Conservation (phyloP, 192 early-diverging fungal genomes). For the Chytriomyces hyalinus region DNA sequence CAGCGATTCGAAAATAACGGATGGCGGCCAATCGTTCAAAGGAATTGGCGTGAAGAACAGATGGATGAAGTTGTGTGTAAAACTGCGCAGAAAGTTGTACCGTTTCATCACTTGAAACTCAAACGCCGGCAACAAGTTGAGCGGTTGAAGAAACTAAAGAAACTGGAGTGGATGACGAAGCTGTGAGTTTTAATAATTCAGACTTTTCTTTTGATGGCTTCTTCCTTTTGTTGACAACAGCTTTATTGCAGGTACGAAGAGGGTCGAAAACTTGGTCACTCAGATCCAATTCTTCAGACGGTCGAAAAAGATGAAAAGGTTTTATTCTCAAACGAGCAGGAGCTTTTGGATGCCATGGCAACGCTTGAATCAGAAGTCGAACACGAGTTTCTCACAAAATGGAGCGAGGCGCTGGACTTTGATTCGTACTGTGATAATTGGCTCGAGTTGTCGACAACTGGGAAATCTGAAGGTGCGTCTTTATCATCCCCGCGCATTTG, state of each 20-base stretch:
- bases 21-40: constrained; percentile 63
- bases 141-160: constrained; percentile 42
- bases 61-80: constrained; percentile 13
- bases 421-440: constrained; percentile 53
- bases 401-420: constrained; percentile 59
- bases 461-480: constrained; percentile 45
- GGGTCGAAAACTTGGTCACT: constrained; percentile 19
- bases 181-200: constrained; percentile 46
- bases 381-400: constrained; percentile 50
- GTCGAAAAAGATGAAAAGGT: not conserved
- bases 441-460: constrained; percentile 53
- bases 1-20: constrained; percentile 63
- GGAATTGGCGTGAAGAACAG: constrained; percentile 28
- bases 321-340: constrained; percentile 25
- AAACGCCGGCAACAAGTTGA: constrained; percentile 53
- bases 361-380: constrained; percentile 51
- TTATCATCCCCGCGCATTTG: not conserved
- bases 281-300: not conserved
- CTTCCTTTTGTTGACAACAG: not conserved
- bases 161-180: constrained; percentile 60
- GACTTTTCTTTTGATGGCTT: not conserved
- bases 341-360: constrained; percentile 34
- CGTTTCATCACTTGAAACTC: constrained; percentile 55
- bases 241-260: constrained; percentile 38
- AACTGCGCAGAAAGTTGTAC: constrained; percentile 34